These are phyloP conservation scores for Aspergillus taichungensis DNA, from an alignment of 495 filamentous ascomycete species.

Conservation along the genomic window DNA sequence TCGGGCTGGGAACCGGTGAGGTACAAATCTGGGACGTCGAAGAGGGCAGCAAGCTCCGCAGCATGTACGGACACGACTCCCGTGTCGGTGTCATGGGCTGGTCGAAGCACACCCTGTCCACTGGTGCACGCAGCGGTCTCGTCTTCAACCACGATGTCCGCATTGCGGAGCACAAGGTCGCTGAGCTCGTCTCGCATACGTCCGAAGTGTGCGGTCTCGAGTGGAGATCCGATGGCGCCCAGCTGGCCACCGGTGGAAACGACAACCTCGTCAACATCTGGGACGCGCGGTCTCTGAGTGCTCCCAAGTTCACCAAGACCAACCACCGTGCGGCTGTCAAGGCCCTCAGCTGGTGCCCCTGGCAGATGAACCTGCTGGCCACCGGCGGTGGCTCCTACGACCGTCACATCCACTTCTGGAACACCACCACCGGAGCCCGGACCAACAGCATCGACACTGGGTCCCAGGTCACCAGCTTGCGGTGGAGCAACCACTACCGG, in stretches of 20 bases:
- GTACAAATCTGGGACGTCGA: conserved; percentile 99
- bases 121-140: conserved; percentile 86
- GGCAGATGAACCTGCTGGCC: conserved; percentile 93
- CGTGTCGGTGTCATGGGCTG: conserved; percentile 97
- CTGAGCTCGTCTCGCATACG: conserved; percentile 91
- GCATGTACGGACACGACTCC: conserved; percentile 95
- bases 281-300: conserved; percentile 86
- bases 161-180: conserved; percentile 93
- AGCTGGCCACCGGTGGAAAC: conserved; percentile 94
- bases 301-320: conserved; percentile 98
- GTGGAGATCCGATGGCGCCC: conserved; percentile 91
- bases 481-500: conserved; percentile 93
- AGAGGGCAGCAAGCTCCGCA: conserved; percentile 87
- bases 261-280: conserved; percentile 98
- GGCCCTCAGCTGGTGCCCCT: conserved; percentile 97
- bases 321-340: conserved; percentile 99
- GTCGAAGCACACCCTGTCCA: conserved; percentile 96
- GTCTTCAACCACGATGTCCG: conserved; percentile 99
- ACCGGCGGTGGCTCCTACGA: conserved; percentile 96
- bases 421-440: conserved; percentile 90
- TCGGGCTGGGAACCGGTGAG: conserved; percentile 89
- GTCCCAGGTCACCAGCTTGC: conserved; percentile 88
- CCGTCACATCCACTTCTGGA: conserved; percentile 99
- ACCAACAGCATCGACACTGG: conserved; percentile 99
- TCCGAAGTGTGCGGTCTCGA: conserved; percentile 97